A percentile compares a stretch with the other conserved stretches of the same genome.
phyloP scores from a whole-genome alignment of 2,329 filamentous ascomycete species.

The Clathrospora elynae region DNA sequence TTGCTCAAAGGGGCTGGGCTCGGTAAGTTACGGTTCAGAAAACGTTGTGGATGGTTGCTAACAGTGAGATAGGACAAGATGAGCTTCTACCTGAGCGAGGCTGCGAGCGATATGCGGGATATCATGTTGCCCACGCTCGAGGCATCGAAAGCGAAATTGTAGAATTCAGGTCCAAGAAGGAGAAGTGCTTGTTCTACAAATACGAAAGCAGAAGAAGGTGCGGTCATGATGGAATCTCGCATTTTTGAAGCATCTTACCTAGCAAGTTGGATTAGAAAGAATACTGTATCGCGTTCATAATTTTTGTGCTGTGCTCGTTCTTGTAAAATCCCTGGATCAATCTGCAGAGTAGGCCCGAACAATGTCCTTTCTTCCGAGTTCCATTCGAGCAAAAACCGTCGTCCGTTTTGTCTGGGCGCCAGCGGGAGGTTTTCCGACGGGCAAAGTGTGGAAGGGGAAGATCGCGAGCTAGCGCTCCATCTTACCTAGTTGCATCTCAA shows the following conservation, averaged over 20 bases:
- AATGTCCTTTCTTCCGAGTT: constrained; percentile 28
- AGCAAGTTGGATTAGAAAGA: too few relatives aligned
- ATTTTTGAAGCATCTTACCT: too few relatives aligned
- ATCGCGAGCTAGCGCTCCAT: constrained; percentile 5
- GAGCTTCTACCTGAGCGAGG: constrained; percentile 95
- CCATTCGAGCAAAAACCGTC: constrained; percentile 26
- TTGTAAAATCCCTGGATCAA: too few relatives aligned
- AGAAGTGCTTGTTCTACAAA: too few relatives aligned
- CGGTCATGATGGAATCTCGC: too few relatives aligned
- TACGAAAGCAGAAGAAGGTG: too few relatives aligned
- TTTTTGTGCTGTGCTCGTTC: too few relatives aligned
- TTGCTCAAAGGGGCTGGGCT: constrained; percentile 89
- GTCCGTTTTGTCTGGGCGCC: constrained; percentile 1
- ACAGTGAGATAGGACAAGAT: constrained; percentile 67
- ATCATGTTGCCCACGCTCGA: constrained; percentile 81
- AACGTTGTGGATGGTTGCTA: too few relatives aligned
- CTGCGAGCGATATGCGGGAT: constrained; percentile 86
- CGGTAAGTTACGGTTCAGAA: constrained; percentile 49
- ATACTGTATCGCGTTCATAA: too few relatives aligned
- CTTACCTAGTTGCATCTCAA: constrained; percentile 14
- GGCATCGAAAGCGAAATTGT: constrained; percentile 85
- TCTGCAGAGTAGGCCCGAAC: constrained; percentile 18
- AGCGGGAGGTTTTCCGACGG: constrained; percentile 30
- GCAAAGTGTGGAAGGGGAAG: constrained; percentile 11
- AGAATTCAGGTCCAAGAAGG: too few relatives aligned